These are phyloP conservation scores for Prunus yedoensis DNA, from an alignment of 331 rosid genomes.

Conservation along the genomic window DNA sequence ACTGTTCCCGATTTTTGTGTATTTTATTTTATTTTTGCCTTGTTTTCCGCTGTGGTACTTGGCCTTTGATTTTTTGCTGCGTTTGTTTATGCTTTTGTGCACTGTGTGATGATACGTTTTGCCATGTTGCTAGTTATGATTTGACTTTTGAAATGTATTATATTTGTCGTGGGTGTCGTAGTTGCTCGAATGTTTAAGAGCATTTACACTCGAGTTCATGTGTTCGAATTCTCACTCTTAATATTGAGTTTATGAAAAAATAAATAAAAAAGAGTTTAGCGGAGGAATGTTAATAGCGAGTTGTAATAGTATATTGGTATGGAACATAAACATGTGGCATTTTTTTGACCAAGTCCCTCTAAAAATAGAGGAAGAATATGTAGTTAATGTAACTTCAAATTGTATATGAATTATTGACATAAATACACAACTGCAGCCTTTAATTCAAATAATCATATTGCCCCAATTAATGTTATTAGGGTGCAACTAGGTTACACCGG, in stretches of 20 bases:
- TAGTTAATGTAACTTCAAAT: too few relatives aligned
- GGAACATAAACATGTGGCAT: background rate
- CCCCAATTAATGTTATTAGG: background rate
- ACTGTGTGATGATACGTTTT: background rate
- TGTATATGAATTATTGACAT: too few relatives aligned
- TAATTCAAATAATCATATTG: background rate
- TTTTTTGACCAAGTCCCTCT: background rate
- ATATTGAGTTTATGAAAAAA: too few relatives aligned
- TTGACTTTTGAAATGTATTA: too few relatives aligned
- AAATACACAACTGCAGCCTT: too few relatives aligned
- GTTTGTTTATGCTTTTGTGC: background rate
- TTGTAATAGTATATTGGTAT: too few relatives aligned
- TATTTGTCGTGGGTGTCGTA: too few relatives aligned
- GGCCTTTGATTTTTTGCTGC: conserved; percentile 2
- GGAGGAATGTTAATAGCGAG: too few relatives aligned
- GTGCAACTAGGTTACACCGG: background rate
- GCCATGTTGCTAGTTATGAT: background rate
- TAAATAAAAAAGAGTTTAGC: too few relatives aligned
- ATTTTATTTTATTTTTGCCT: background rate
- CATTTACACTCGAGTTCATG: too few relatives aligned
- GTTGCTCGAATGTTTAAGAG: too few relatives aligned
- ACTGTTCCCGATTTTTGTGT: background rate
- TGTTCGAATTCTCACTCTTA: too few relatives aligned
- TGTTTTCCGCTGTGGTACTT: background rate
- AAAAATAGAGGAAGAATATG: background rate